Percentiles rank a stretch among this genome's conserved stretches.
These are phyloP conservation scores for Rhododendron williamsianum DNA, from an alignment of 148 eudicot species.

Conservation along the genomic window DNA sequence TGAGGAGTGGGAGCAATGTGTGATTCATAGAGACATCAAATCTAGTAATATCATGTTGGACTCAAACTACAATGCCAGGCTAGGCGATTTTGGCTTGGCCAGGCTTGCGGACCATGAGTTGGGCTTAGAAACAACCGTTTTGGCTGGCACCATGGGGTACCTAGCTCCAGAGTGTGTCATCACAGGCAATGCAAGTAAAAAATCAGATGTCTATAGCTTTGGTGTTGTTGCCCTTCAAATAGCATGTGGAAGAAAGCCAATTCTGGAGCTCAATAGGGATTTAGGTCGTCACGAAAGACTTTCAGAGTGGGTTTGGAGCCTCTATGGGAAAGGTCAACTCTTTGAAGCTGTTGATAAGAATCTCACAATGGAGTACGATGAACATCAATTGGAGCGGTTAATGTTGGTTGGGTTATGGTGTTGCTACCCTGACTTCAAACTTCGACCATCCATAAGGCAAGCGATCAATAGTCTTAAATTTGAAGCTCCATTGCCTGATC, in stretches of 20 bases:
- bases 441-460: slow-evolving; percentile 6
- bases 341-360: background rate
- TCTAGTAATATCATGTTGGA: background rate
- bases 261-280: background rate
- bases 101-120: background rate
- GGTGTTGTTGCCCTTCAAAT: background rate
- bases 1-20: background rate
- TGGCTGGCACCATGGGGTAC: background rate
- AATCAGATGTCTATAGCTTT: background rate
- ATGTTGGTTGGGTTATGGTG: background rate
- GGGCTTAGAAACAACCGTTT: background rate
- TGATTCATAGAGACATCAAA: background rate
- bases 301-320: background rate
- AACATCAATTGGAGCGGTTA: background rate
- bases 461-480: slow-evolving; percentile 6
- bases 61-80: background rate
- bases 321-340: background rate
- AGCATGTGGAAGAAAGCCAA: background rate
- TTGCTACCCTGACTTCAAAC: background rate
- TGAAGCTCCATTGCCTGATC: slow-evolving; percentile 12
- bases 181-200: background rate
- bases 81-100: background rate
- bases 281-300: background rate
- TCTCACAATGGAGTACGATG: background rate
- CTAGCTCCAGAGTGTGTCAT: background rate